Evolutionary conservation across 352 stramenopile species (phyloP).

Genomic region (Pythium periplocum): DNA sequence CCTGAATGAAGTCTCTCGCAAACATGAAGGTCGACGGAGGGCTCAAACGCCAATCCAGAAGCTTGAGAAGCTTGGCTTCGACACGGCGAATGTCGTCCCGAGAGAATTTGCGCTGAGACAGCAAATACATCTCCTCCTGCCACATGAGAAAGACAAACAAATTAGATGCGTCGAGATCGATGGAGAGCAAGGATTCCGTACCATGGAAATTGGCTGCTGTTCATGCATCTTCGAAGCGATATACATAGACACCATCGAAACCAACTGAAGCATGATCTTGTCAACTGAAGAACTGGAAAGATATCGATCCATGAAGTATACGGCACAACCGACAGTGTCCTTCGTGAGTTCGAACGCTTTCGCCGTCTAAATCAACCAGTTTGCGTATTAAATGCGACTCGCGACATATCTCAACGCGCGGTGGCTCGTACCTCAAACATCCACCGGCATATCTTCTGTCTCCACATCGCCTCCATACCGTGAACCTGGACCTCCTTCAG

Average conservation of each 20-base stretch:
- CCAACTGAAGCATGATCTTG: slow-evolving; percentile 47
- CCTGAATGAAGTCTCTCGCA: slow-evolving; percentile 31
- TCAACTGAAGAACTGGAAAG: slow-evolving; percentile 33
- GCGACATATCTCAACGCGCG: not conserved
- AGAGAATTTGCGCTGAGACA: slow-evolving; percentile 41
- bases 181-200: slow-evolving; percentile 2
- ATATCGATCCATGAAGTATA: slow-evolving; percentile 46
- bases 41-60: slow-evolving; percentile 31
- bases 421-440: slow-evolving; percentile 34
- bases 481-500: slow-evolving; percentile 27
- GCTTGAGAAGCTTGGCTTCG: slow-evolving; percentile 27
- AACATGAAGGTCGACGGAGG: slow-evolving; percentile 36
- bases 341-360: slow-evolving; percentile 42
- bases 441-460: slow-evolving; percentile 39
- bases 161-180: not conserved
- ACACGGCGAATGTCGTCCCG: slow-evolving; percentile 30
- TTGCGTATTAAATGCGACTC: not conserved
- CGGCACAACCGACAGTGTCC: slow-evolving; percentile 38
- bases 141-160: not conserved
- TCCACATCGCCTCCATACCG: slow-evolving; percentile 38
- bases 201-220: slow-evolving; percentile 43
- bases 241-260: slow-evolving; percentile 49
- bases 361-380: slow-evolving; percentile 20
- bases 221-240: slow-evolving; percentile 55
- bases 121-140: slow-evolving; percentile 42